These are phyloP conservation scores for Cryptococcus maquisensis DNA, from an alignment of 1,284 basidiomycete genomes.

Conservation along the genomic window DNA sequence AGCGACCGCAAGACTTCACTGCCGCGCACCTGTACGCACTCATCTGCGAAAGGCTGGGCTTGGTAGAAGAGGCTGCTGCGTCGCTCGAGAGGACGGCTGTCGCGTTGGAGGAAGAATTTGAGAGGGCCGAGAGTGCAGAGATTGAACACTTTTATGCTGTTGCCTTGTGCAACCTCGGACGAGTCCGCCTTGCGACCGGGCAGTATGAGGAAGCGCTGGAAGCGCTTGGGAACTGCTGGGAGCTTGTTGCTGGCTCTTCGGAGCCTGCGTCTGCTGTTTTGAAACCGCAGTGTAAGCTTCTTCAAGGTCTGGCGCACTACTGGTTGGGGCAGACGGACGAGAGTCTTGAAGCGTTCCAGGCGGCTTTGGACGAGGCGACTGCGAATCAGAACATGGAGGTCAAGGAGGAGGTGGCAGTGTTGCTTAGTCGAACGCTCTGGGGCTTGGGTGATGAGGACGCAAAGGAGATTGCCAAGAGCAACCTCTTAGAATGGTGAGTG, in stretches of 20 bases:
- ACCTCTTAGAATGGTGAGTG: conserved; percentile 74
- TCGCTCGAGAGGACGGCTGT: conserved; percentile 58
- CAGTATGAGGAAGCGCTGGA: conserved; percentile 62
- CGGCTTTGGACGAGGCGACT: conserved; percentile 56
- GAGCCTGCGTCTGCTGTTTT: conserved; percentile 49
- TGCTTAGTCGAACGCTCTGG: conserved; percentile 78
- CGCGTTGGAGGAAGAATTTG: conserved; percentile 81
- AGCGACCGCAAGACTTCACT: conserved; percentile 64
- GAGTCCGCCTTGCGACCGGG: conserved; percentile 62
- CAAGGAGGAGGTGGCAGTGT: conserved; percentile 66
- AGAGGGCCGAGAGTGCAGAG: conserved; percentile 71
- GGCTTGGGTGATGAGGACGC: conserved; percentile 68
- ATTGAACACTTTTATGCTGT: conserved; percentile 77
- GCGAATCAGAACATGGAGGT: conserved; percentile 45
- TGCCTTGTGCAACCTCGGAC: conserved; percentile 76
- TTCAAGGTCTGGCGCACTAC: conserved; percentile 66
- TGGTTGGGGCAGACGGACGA: conserved; percentile 61
- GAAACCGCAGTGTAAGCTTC: conserved; percentile 64
- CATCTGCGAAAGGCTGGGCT: conserved; percentile 77
- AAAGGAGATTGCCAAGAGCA: conserved; percentile 70
- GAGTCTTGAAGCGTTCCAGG: conserved; percentile 64
- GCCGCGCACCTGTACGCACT: conserved; percentile 82
- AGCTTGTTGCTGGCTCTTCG: conserved; percentile 59
- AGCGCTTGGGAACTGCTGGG: conserved; percentile 68
- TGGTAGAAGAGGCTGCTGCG: conserved; percentile 63